phyloP scores from a whole-genome alignment of 148 eudicot genomes.

The Vaccinium vitisidaea region DNA sequence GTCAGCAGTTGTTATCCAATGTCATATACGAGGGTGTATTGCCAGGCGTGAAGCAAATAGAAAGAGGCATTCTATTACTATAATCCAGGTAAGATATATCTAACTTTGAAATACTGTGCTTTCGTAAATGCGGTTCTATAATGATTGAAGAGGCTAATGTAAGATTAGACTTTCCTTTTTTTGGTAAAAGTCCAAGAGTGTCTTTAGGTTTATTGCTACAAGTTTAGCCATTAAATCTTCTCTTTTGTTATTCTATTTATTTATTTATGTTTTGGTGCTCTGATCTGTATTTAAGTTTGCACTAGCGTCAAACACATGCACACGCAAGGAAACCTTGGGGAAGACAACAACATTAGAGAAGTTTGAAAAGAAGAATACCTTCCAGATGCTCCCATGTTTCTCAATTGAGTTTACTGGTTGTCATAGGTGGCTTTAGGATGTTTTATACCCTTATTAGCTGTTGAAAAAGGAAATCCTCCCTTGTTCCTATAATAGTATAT shows the following conservation, averaged over 20 bases:
- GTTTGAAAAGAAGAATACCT: not conserved
- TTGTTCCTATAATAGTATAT: not conserved
- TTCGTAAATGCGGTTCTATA: not conserved
- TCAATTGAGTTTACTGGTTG: not conserved
- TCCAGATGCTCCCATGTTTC: not conserved
- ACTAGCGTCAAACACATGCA: not conserved
- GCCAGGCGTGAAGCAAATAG: slow-evolving; percentile 36
- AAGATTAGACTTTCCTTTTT: not conserved
- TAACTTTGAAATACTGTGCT: not conserved
- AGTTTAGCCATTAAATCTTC: not conserved
- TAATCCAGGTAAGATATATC: slow-evolving; percentile 49
- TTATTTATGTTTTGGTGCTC: not conserved
- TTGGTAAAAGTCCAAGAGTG: not conserved
- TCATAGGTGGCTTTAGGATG: not conserved
- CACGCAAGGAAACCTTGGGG: too few relatives aligned
- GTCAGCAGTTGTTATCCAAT: slow-evolving; percentile 62
- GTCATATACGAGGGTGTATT: slow-evolving; percentile 60
- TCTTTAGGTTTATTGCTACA: not conserved
- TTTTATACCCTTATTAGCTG: not conserved
- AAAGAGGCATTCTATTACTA: slow-evolving; percentile 30
- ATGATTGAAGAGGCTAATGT: not conserved
- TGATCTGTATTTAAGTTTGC: not conserved
- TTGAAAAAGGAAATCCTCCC: not conserved
- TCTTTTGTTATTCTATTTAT: not conserved
- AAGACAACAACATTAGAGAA: not conserved